Conservation (phyloP, 371 early-diverging fungal genomes). For the Umbelopsis sp. region DNA sequence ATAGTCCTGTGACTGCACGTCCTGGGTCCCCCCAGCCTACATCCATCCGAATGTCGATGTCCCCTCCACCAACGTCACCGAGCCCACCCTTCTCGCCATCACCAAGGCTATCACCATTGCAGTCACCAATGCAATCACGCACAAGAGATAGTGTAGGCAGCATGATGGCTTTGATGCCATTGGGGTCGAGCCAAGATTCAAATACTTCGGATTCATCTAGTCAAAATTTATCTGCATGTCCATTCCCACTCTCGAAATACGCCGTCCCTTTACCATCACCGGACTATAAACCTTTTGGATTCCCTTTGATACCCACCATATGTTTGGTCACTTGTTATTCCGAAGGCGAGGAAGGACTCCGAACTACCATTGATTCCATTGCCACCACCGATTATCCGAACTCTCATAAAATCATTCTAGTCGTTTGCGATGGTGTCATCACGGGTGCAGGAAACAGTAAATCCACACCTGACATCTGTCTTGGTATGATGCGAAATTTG, state of each 20-base stretch:
- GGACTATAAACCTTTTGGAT: slow-evolving; percentile 69
- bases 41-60: slow-evolving; percentile 55
- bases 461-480: slow-evolving; percentile 83
- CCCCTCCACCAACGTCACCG: slow-evolving; percentile 75
- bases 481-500: slow-evolving; percentile 85
- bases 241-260: slow-evolving; percentile 44
- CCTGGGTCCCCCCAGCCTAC: background rate
- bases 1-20: background rate
- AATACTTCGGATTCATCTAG: slow-evolving; percentile 43
- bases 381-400: slow-evolving; percentile 91
- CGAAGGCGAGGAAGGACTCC: slow-evolving; percentile 89
- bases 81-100: slow-evolving; percentile 83
- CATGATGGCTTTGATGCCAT: slow-evolving; percentile 93
- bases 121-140: slow-evolving; percentile 94
- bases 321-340: slow-evolving; percentile 90
- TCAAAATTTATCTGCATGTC: slow-evolving; percentile 27
- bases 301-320: slow-evolving; percentile 73
- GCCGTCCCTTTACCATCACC: slow-evolving; percentile 52
- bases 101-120: slow-evolving; percentile 89
- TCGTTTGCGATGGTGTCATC: slow-evolving; percentile 90
- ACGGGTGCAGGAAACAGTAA: slow-evolving; percentile 77
- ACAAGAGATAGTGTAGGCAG: slow-evolving; percentile 91
- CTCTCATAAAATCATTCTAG: slow-evolving; percentile 90
- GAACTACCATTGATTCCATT: slow-evolving; percentile 94
- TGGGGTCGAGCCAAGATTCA: slow-evolving; percentile 90